These are phyloP conservation scores for Wickerhamomyces pijperi DNA, from an alignment of 805 yeast species.

Conservation along the genomic window DNA sequence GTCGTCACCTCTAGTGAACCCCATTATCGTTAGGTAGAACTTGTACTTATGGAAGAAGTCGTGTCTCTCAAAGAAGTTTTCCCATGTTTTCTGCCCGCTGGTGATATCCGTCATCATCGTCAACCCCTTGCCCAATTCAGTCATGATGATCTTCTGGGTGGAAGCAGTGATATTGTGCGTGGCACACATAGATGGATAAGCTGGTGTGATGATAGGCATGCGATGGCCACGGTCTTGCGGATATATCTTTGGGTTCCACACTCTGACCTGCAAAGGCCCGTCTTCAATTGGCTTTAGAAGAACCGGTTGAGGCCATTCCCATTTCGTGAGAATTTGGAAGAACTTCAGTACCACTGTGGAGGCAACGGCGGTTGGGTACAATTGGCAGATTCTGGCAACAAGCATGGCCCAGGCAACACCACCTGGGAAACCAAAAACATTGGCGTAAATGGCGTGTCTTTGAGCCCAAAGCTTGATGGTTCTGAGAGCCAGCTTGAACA, in stretches of 20 bases:
- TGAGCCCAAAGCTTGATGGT: slow-evolving; percentile 97
- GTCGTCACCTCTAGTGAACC: slow-evolving; percentile 57
- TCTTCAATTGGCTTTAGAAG: slow-evolving; percentile 87
- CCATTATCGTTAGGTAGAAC: slow-evolving; percentile 74
- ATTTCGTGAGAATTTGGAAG: slow-evolving; percentile 72
- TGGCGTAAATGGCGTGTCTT: slow-evolving; percentile 86
- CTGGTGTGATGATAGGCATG: slow-evolving; percentile 98
- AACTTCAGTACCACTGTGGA: slow-evolving; percentile 86
- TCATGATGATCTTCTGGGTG: slow-evolving; percentile 69
- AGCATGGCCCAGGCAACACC: slow-evolving; percentile 99
- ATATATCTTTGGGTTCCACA: slow-evolving; percentile 92
- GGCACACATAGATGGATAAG: slow-evolving; percentile 98
- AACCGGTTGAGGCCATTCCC: slow-evolving; percentile 99
- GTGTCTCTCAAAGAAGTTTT: slow-evolving; percentile 65
- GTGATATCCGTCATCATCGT: slow-evolving; percentile 59
- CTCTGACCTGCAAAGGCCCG: slow-evolving; percentile 91
- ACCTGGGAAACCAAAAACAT: slow-evolving; percentile 95
- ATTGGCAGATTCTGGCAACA: slow-evolving; percentile 94
- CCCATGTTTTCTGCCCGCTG: slow-evolving; percentile 58
- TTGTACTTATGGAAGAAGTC: slow-evolving; percentile 76
- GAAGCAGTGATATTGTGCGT: slow-evolving; percentile 91
- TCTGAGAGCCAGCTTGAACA: slow-evolving; percentile 84
- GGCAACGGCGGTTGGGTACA: slow-evolving; percentile 92
- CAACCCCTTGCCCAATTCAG: slow-evolving; percentile 72
- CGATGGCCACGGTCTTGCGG: slow-evolving; percentile 81